Evolutionary conservation across 768 basidiomycete genomes (phyloP).

Genomic region (Collybia nuda): DNA sequence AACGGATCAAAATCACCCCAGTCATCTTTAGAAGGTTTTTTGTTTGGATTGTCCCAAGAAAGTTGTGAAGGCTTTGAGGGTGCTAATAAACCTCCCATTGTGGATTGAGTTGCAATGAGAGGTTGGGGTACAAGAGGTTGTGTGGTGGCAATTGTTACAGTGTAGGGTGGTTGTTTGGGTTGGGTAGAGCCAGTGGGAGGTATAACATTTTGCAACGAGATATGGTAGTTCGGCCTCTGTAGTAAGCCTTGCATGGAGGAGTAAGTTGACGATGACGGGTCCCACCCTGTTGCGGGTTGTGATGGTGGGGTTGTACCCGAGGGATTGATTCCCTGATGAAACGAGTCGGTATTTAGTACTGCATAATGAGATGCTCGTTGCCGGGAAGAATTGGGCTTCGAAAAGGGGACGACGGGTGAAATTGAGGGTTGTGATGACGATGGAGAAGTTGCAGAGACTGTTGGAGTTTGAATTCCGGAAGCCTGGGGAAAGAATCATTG

Average conservation of each 20-base stretch:
- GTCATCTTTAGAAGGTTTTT: slow-evolving; percentile 59
- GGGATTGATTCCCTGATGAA: slow-evolving; percentile 27
- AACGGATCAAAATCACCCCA: slow-evolving; percentile 87
- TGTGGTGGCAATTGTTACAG: slow-evolving; percentile 9
- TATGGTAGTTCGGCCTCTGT: slow-evolving; percentile 27
- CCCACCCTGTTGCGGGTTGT: slow-evolving; percentile 6
- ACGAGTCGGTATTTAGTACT: no score
- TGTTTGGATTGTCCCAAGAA: slow-evolving; percentile 37
- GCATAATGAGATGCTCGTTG: slow-evolving; percentile 32
- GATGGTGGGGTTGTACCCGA: not conserved
- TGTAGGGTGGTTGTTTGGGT: slow-evolving; percentile 7
- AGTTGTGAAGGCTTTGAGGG: slow-evolving; percentile 65
- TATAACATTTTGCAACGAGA: slow-evolving; percentile 18
- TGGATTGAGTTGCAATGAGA: slow-evolving; percentile 20
- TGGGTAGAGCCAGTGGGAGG: slow-evolving; percentile 10
- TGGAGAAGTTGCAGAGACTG: no score
- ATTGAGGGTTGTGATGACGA: slow-evolving; percentile 21
- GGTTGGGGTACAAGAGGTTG: slow-evolving; percentile 5
- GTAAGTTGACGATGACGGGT: slow-evolving; percentile 8
- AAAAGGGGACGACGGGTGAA: slow-evolving; percentile 3
- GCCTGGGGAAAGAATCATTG: slow-evolving; percentile 1
- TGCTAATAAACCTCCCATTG: slow-evolving; percentile 52
- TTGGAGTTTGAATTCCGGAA: slow-evolving; percentile 10
- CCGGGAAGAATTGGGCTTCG: slow-evolving; percentile 24
- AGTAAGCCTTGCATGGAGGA: not conserved